phyloP scores from a whole-genome alignment of 2,329 filamentous ascomycete species.

The Xylaria sp. region DNA sequence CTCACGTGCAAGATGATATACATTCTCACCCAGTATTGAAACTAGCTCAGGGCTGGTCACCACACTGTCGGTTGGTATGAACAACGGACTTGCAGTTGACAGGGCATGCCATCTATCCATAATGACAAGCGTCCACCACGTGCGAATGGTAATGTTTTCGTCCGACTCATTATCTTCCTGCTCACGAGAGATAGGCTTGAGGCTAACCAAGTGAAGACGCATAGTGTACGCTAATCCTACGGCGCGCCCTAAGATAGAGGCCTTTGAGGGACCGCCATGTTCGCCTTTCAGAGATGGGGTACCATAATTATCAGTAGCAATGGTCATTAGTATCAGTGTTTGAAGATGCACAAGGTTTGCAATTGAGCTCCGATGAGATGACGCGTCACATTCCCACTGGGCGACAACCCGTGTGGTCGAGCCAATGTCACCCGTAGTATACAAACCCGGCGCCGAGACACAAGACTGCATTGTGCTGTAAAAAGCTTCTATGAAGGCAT shows the following conservation, averaged over 20 bases:
- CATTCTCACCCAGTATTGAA: constrained; percentile 64
- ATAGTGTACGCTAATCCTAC: constrained; percentile 70
- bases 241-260: constrained; percentile 66
- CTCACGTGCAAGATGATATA: constrained; percentile 70
- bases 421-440: constrained; percentile 50
- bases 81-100: constrained; percentile 65
- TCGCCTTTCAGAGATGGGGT: constrained; percentile 47
- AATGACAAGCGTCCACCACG: constrained; percentile 75
- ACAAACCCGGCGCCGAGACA: constrained; percentile 43
- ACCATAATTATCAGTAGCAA: constrained; percentile 67
- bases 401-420: constrained; percentile 54
- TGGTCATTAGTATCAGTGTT: constrained; percentile 67
- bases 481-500: constrained; percentile 69
- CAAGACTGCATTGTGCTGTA: constrained; percentile 64
- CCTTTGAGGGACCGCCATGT: constrained; percentile 54
- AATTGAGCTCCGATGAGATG: constrained; percentile 45
- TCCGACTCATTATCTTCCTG: constrained; percentile 57
- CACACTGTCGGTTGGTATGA: constrained; percentile 67
- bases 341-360: constrained; percentile 67
- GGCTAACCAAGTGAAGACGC: constrained; percentile 58
- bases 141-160: constrained; percentile 65
- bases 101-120: constrained; percentile 76
- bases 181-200: constrained; percentile 48
- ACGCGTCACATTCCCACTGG: constrained; percentile 56
- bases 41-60: constrained; percentile 66